phyloP scores from a whole-genome alignment of 192 early-diverging fungal genomes.

The Oehlia diaphana region DNA sequence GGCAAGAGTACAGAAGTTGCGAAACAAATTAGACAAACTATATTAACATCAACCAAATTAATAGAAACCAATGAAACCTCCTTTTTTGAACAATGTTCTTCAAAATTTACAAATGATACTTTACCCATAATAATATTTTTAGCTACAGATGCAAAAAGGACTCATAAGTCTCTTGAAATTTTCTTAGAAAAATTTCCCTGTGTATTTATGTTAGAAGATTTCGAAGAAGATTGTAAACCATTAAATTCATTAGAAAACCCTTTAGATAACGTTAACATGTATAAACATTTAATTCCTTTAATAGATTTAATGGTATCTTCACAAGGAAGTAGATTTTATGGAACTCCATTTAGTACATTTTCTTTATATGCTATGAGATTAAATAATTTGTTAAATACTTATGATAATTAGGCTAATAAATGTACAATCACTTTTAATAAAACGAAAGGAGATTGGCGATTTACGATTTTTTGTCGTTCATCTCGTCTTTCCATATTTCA shows the following conservation, averaged over 20 bases:
- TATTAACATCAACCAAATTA: neutral
- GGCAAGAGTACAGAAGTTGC: neutral
- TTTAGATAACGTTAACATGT: neutral
- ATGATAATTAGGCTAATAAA: no score
- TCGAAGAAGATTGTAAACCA: neutral
- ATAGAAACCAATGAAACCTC: neutral
- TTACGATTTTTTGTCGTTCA: no score
- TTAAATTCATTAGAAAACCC: neutral
- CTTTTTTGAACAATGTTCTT: neutral
- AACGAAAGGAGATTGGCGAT: neutral
- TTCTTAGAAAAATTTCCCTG: conserved; percentile 2
- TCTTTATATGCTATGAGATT: neutral
- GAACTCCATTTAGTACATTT: neutral
- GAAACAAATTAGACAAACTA: neutral
- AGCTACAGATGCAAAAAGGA: neutral
- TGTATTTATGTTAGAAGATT: neutral
- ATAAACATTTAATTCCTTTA: neutral
- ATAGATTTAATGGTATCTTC: neutral
- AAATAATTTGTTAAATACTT: neutral
- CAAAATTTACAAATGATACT: neutral
- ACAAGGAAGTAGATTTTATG: neutral
- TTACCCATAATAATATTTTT: neutral
- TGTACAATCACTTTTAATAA: no score
- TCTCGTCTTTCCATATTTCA: no score
- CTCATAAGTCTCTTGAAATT: neutral